Conservation (phyloP, 441 rosid species). For the Sinapis alba region DNA sequence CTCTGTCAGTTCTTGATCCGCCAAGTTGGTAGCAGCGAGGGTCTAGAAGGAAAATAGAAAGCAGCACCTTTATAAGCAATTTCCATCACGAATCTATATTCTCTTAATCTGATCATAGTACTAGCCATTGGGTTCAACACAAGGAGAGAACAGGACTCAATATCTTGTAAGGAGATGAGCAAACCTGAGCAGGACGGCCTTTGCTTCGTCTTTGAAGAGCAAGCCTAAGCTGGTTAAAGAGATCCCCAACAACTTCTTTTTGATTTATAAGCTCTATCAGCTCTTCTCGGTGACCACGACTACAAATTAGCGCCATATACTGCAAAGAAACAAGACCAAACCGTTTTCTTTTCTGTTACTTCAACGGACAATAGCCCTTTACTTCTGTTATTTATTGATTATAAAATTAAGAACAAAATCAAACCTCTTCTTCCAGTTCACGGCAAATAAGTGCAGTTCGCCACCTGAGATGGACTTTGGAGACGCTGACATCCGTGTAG, state of each 20-base stretch:
- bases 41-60: constrained; percentile 58
- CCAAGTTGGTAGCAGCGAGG: constrained; percentile 90
- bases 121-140: background rate
- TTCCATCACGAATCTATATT: background rate
- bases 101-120: background rate
- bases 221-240: constrained; percentile 91
- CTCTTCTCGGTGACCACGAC: constrained; percentile 67
- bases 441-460: constrained; percentile 92
- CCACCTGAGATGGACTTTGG: constrained; percentile 94
- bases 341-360: background rate
- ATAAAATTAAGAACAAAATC: background rate
- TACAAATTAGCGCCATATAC: constrained; percentile 79
- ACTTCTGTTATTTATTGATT: constrained; percentile 7
- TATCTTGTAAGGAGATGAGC: constrained; percentile 34
- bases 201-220: constrained; percentile 77
- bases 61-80: background rate
- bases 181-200: constrained; percentile 92
- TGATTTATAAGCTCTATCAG: constrained; percentile 86
- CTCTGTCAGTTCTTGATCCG: constrained; percentile 79
- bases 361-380: background rate
- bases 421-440: constrained; percentile 95
- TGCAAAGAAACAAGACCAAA: constrained; percentile 42
- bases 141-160: background rate
- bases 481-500: constrained; percentile 94
- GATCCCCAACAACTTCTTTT: constrained; percentile 90